phyloP scores from a whole-genome alignment of 345 rosid species.

The Ceriops decandra region DNA sequence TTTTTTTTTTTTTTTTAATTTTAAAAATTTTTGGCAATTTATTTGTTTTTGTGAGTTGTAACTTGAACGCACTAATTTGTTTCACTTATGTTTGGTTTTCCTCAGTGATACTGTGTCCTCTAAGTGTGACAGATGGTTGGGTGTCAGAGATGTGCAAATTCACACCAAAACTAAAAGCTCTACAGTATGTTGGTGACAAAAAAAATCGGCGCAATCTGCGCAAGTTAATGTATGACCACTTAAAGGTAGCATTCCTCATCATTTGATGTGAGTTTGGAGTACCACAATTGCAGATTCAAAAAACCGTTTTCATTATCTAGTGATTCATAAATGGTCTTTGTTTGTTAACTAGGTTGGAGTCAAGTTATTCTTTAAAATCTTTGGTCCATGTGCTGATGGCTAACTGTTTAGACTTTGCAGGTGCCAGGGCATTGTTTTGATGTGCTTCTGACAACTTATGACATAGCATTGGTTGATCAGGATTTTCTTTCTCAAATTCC shows the following conservation, averaged over 20 bases:
- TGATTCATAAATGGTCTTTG: not conserved
- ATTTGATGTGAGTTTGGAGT: slow-evolving; percentile 43
- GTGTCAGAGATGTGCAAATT: slow-evolving; percentile 65
- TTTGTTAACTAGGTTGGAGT: not conserved
- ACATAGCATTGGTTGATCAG: slow-evolving; percentile 63
- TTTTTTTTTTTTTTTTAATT: slow-evolving; percentile 16
- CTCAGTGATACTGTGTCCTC: slow-evolving; percentile 80
- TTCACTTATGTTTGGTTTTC: slow-evolving; percentile 1
- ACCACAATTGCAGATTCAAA: not conserved
- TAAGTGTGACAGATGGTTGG: slow-evolving; percentile 91
- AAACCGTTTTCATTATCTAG: no score
- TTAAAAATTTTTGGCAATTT: not conserved
- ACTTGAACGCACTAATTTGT: slow-evolving; percentile 4
- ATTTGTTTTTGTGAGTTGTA: not conserved
- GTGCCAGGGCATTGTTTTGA: slow-evolving; percentile 56
- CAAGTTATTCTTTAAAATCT: not conserved
- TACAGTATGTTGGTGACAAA: slow-evolving; percentile 81
- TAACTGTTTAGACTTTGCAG: slow-evolving; percentile 36
- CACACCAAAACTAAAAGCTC: slow-evolving; percentile 54
- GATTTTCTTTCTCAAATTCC: slow-evolving; percentile 84
- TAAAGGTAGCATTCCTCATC: slow-evolving; percentile 28
- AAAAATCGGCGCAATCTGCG: slow-evolving; percentile 52
- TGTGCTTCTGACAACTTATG: slow-evolving; percentile 80
- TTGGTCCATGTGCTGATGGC: not conserved
- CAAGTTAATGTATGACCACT: slow-evolving; percentile 41